Evolutionary conservation across 495 filamentous ascomycete genomes (phyloP), one percentile per base, ranked within the genome.

Genomic region (Penicillium taxi): DNA sequence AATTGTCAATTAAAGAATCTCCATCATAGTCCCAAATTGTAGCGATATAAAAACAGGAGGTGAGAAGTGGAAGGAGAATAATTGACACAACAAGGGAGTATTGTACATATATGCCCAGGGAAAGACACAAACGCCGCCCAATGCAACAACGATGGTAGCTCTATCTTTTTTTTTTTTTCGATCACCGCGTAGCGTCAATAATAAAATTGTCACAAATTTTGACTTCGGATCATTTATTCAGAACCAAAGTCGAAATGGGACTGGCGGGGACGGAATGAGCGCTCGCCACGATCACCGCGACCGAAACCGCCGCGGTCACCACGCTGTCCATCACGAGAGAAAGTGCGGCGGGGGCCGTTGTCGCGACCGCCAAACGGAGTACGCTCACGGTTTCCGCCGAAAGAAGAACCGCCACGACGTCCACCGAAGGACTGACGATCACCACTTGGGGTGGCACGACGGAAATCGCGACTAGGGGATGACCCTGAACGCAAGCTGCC

Each of bases 61-160:
- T 37, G 52, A 56, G 52, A 56, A 56, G 52, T 37, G 22, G 21
- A 37, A 41, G 30, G 24, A 35, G 11, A 18, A 42, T n/a, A n/a
- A n/a, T n/a, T n/a, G n/a, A n/a, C n/a, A n/a, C n/a, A n/a, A n/a
- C n/a, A n/a, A n/a, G n/a, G n/a, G 31, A 27, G 32, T 50, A 47
- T 44, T 30, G 26, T 47, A 47, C 40, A 53, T 28, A 32, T 28
- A 26, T 20, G 28, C 29, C 32, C 27, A 47, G 14, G 26, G 22
- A 42, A 38, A 44, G 41, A 51, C 26, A 54, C 30, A 45, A 48
- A 56, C 53, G 53, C 53, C 53, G 37, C 36, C 50, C 47, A 30
- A 54, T 56, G 53, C 53, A 33, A 53, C 53, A 33, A 53, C 28
- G 36, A 48, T 45, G 41, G 45, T 41, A 39, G 38, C 42, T 45